Evolutionary conservation across 306 rosid genomes (phyloP).

Genomic region (Medicago lupulina): DNA sequence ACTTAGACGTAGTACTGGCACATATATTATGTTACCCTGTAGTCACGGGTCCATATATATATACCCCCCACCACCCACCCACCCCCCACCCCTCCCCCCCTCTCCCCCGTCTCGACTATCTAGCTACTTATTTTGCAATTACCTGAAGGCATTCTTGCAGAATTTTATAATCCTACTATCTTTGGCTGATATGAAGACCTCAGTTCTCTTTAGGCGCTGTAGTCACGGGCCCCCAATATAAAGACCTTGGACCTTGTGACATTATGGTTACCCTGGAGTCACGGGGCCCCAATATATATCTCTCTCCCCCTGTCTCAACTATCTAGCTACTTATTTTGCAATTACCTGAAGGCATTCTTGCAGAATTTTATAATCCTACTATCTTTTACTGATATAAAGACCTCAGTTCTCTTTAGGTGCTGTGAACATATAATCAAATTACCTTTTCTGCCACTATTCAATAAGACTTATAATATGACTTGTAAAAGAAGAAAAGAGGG

Average conservation of each 20-base stretch:
- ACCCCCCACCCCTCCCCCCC: too few relatives aligned
- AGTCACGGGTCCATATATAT: too few relatives aligned
- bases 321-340: not conserved
- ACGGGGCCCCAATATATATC: not conserved
- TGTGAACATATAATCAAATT: not conserved
- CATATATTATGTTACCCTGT: not conserved
- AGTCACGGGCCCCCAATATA: too few relatives aligned
- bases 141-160: not conserved
- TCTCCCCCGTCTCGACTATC: not conserved
- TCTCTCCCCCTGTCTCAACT: not conserved
- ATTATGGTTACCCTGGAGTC: too few relatives aligned
- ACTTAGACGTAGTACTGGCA: not conserved
- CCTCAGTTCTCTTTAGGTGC: not conserved
- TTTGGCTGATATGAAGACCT: not conserved
- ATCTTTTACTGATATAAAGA: not conserved
- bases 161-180: not conserved
- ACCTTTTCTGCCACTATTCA: slow-evolving; percentile 4
- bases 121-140: not conserved
- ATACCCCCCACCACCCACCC: too few relatives aligned
- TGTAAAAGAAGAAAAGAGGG: slow-evolving; percentile 5
- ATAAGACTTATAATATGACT: slow-evolving; percentile 3
- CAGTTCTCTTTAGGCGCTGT: not conserved
- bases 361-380: not conserved
- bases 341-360: not conserved
- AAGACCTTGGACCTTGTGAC: too few relatives aligned